Evolutionary conservation across 1,139 yeast genomes (phyloP).

Genomic region (Kurtzmaniella natalensis): DNA sequence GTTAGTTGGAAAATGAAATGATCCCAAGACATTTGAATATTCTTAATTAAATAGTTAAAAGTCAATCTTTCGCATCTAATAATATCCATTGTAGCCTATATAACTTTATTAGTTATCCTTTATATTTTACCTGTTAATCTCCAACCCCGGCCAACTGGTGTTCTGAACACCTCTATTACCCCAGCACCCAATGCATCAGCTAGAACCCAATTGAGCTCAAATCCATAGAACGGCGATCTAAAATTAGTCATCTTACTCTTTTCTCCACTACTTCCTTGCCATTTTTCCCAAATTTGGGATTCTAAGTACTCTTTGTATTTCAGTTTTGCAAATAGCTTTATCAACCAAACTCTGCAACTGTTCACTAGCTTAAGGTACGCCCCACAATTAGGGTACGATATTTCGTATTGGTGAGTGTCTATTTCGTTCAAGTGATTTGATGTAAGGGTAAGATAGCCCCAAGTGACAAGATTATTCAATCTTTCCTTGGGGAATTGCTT

Average conservation of each 20-base stretch:
- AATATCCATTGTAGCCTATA: too few species aligned
- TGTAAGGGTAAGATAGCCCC: constrained; percentile 54
- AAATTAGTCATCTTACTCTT: constrained; percentile 36
- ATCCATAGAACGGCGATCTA: constrained; percentile 57
- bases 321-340: constrained; percentile 35
- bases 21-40: too few species aligned
- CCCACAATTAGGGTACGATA: constrained; percentile 64
- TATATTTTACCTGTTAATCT: constrained; percentile 49
- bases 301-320: constrained; percentile 55
- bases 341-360: constrained; percentile 48
- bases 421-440: constrained; percentile 48
- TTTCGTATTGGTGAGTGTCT: constrained; percentile 37
- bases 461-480: constrained; percentile 33
- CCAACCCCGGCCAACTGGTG: constrained; percentile 74
- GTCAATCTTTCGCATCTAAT: too few species aligned
- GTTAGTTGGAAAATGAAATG: too few species aligned
- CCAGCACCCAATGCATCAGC: constrained; percentile 72
- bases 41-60: too few species aligned
- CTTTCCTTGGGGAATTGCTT: constrained; percentile 25
- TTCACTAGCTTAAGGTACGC: constrained; percentile 46
- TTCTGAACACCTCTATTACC: constrained; percentile 56
- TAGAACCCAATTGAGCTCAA: constrained; percentile 57
- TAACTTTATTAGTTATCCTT: not conserved
- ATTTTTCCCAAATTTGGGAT: constrained; percentile 40
- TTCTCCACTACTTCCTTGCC: constrained; percentile 37